Conservation (phyloP, 202 grass and related monocot species). For the Elaeis oleifera region DNA sequence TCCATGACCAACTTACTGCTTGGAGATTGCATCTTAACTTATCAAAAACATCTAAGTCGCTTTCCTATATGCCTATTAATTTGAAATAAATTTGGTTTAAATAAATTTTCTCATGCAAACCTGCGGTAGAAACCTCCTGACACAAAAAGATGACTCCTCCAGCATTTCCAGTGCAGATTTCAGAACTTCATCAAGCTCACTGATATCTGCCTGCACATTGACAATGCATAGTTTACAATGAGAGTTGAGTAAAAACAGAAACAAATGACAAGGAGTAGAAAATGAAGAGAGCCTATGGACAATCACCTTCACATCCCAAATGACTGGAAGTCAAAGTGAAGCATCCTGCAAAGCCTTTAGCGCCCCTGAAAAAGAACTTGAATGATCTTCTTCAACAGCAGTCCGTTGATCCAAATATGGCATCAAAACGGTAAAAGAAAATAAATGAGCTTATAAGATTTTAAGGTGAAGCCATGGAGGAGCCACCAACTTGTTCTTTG, state of each 20-base stretch:
- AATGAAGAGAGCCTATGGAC: background rate
- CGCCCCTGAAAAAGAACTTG: slow-evolving; percentile 43
- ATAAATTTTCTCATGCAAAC: slow-evolving; percentile 19
- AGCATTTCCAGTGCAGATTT: slow-evolving; percentile 30
- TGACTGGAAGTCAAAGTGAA: slow-evolving; percentile 46
- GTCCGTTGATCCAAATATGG: slow-evolving; percentile 50
- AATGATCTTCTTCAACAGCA: slow-evolving; percentile 40
- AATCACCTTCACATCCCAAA: slow-evolving; percentile 45
- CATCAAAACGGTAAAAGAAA: slow-evolving; percentile 22
- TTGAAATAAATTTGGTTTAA: too few relatives aligned
- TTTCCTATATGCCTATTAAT: too few relatives aligned
- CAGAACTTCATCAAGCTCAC: slow-evolving; percentile 52
- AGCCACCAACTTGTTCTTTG: too few relatives aligned
- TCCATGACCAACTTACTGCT: too few relatives aligned
- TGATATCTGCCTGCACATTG: slow-evolving; percentile 34
- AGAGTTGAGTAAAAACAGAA: background rate
- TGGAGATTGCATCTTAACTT: too few relatives aligned
- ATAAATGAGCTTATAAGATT: too few relatives aligned
- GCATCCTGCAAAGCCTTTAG: slow-evolving; percentile 54
- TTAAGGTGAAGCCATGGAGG: too few relatives aligned
- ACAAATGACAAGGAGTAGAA: slow-evolving; percentile 1
- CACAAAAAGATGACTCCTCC: slow-evolving; percentile 28
- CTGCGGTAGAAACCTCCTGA: slow-evolving; percentile 34
- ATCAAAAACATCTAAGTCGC: too few relatives aligned
- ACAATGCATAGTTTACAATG: background rate